A percentile compares a stretch with the other conserved stretches of the same genome.
Evolutionary conservation across 306 rosid species (phyloP).

Genomic region (cucumber (Cucumis sativus)): Cucumber_9930_V3 NC_026660.2:19357001-19357500

Average conservation of each 20-base stretch:
- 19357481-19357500: not conserved
- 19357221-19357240: not conserved
- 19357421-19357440: not conserved
- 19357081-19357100: too few species aligned
- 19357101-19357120: not conserved
- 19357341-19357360: not conserved
- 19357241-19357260: not conserved
- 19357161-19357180: not conserved
- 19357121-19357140: not conserved
- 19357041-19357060: not conserved
- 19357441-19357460: not conserved
- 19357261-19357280: not conserved
- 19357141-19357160: not conserved
- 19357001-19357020: not conserved
- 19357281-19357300: not conserved
- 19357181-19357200: not conserved
- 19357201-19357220: not conserved
- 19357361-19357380: not conserved
- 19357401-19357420: not conserved
- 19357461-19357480: not conserved
- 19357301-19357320: not conserved
- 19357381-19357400: not conserved
- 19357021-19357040: not conserved
- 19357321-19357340: not conserved
- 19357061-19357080: too few species aligned